Conservation (phyloP, 306 rosid genomes). For the Vachellia collinsii region DNA sequence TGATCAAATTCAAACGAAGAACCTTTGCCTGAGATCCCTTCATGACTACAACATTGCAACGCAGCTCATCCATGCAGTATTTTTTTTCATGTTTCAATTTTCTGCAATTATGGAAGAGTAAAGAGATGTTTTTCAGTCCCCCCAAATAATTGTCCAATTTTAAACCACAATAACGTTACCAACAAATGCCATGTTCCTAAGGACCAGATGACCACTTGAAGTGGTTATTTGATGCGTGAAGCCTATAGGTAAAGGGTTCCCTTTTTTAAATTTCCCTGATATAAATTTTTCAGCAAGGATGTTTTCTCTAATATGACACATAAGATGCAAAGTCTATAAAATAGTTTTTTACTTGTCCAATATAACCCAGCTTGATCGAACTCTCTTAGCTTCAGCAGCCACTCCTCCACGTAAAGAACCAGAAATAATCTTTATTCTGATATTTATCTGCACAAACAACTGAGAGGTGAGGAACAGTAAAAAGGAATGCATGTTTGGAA, state of each 20-base stretch:
- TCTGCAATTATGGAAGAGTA: constrained; percentile 47
- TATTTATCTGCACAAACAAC: constrained; percentile 62
- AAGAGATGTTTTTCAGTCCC: constrained; percentile 18
- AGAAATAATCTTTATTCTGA: constrained; percentile 78
- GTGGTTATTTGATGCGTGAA: background rate
- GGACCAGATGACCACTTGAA: background rate
- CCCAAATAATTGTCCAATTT: constrained; percentile 18
- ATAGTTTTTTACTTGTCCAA: constrained; percentile 76
- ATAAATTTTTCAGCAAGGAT: background rate
- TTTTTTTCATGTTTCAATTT: constrained; percentile 63
- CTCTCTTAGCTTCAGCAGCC: constrained; percentile 88
- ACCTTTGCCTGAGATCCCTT: constrained; percentile 57
- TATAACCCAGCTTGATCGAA: constrained; percentile 90
- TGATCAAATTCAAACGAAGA: constrained; percentile 62
- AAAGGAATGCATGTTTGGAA: constrained; percentile 17
- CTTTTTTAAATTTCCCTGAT: background rate
- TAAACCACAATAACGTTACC: background rate
- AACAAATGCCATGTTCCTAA: background rate
- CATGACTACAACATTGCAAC: constrained; percentile 78
- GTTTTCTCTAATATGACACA: background rate
- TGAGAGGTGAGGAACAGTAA: constrained; percentile 27
- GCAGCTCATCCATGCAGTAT: constrained; percentile 71
- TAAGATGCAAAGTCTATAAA: constrained; percentile 28
- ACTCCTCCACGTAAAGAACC: constrained; percentile 65
- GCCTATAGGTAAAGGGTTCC: background rate